Evolutionary conservation across 306 rosid species (phyloP), one percentile per base, ranked within the genome.

Genomic region (Glycyrrhiza uralensis): DNA sequence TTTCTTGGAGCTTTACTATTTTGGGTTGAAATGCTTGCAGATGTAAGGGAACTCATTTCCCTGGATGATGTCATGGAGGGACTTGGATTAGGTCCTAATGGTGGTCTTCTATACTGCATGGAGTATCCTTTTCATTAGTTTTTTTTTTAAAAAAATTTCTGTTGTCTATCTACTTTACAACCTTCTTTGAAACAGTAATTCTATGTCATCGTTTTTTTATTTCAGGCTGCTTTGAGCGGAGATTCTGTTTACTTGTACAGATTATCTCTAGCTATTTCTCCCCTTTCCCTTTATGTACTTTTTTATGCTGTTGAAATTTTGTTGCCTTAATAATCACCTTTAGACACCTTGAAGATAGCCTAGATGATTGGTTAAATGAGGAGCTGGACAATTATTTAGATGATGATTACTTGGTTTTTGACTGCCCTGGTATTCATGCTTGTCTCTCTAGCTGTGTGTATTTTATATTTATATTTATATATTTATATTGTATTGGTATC

Each of bases 41-140:
- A 91, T 86, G 90, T 91, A 60, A 85, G 97, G 85, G 95, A 94
- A 72, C 95, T 94, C 35, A 81, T 94, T 72, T 87, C 93, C 49
- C 75, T 91, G 87, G 97, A 94, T 35, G 97, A 94, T 86, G 97
- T 91, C 41, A 93, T 91, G 98, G 98, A 93, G 80, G 98, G 89
- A 60, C 96, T 91, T 77, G 94, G 92, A 23, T 71, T 93, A 66
- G 98, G 98, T 72, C 98, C 98, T 49, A 93, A 93, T 82, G 98
- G 98, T 47, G 92, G 92, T 60, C 97, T 93, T 75, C 38, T 93
- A 30, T 91, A 89, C 83, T 93, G 98, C 92, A 94, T 94, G 98
- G 97, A 91, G 98, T 94, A 94, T 91, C 96, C 98, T 87, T 93
- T 59, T 13, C 54, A 63, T 35, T 49, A 15, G 2, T 49, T 36